Evolutionary conservation across 2,329 filamentous ascomycete species (phyloP), one percentile per base, ranked within the genome.

Genomic region (Thelonectria olida): DNA sequence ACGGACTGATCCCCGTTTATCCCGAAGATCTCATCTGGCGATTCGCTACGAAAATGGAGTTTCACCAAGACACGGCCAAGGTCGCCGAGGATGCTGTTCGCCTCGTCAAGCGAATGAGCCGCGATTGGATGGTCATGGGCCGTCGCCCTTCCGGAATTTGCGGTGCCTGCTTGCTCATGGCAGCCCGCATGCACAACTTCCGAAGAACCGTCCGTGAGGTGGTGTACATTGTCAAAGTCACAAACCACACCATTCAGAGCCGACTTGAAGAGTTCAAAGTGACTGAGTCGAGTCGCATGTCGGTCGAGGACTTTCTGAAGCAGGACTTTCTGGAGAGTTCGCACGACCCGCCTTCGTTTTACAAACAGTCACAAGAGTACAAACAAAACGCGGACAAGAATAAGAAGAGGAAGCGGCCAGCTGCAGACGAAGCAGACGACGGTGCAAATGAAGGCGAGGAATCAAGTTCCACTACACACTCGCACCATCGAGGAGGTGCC

Each of bases 141-240:
- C 91, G 96, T 72, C 90, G 96, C 39, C 96, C 96, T 15, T 95
- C 95, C 7, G 96, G 96, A 67, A 90, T 98, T 55, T 97, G 94
- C 75, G 96, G 96, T 63, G 96, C 96, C 12, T 97, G 94, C 67
- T 85, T 99, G 48, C 92, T 99, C 63, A 90, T 99, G 75, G 96
- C 96, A 7, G 95, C 96, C 8, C 91, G 96, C 53, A 98, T 98
- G 91, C 97, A 97, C 84, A 98, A 98, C 77, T 99, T 96, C 74
- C 91, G 95, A 44, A 90, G 96, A 17, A 97, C 93, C 0, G 89
- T 97, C 12, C 88, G 93, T 27, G 96, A 99, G 78, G 92, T 99
- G 8, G 95, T 98, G n/a, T 98, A 97, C 75, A 92, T 97, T 36
- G 95, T 97, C 75, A 98, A 97, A 75, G 94, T 98, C 51, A 96